A percentile compares a stretch with the other conserved stretches of the same genome.
Evolutionary conservation across 2,329 filamentous ascomycete genomes (phyloP).

Genomic region (Akanthomyces dipterigenus): DNA sequence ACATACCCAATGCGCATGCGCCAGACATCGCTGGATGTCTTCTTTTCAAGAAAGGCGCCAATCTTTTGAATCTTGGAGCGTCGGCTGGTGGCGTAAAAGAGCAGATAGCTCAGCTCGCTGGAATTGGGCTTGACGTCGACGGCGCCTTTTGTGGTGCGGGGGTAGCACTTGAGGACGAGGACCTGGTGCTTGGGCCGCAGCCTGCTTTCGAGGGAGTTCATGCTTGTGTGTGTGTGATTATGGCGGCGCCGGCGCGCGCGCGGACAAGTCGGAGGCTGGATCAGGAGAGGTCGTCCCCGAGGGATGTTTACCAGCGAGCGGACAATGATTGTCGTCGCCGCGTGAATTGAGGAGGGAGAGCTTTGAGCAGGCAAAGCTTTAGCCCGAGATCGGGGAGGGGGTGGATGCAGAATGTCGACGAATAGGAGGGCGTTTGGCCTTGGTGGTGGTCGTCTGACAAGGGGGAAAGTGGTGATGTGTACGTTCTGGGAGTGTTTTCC

Average conservation of each 20-base stretch:
- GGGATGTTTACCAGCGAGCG: neutral
- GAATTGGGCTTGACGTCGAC: conserved; percentile 94
- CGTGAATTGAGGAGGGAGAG: neutral
- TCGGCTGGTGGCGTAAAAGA: conserved; percentile 93
- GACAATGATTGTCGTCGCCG: neutral
- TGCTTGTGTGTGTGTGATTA: conserved; percentile 23
- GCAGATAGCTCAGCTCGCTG: conserved; percentile 91
- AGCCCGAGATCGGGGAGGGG: neutral
- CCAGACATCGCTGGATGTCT: conserved; percentile 87
- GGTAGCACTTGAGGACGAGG: conserved; percentile 92
- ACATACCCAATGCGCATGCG: conserved; percentile 75
- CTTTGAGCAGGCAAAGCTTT: neutral
- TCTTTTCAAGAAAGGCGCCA: conserved; percentile 88
- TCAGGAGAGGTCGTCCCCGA: neutral
- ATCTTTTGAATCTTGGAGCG: conserved; percentile 96
- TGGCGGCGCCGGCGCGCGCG: neutral
- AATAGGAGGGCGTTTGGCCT: neutral
- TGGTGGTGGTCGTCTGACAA: neutral
- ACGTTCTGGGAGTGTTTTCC: neutral
- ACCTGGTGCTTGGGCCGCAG: conserved; percentile 95
- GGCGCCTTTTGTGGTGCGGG: conserved; percentile 81
- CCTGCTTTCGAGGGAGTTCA: conserved; percentile 60
- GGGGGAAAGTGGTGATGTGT: neutral
- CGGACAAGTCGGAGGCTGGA: neutral
- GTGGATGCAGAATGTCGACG: neutral